Conservation (phyloP, 768 basidiomycete genomes). For the Phlebiopsis gigantea region DNA sequence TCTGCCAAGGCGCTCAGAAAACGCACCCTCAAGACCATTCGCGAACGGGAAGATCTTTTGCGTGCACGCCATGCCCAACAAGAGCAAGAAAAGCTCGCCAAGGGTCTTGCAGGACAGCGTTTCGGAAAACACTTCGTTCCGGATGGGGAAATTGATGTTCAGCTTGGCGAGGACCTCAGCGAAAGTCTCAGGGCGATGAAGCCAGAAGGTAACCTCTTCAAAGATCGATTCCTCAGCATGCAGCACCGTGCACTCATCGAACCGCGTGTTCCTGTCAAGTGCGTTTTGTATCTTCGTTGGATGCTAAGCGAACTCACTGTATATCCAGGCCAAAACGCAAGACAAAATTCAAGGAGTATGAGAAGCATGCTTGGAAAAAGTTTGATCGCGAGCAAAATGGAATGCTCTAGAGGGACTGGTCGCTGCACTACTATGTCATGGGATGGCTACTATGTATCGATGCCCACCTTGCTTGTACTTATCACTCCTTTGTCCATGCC, state of each 20-base stretch:
- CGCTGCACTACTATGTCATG: not conserved
- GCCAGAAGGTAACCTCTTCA: slow-evolving; percentile 93
- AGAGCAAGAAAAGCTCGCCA: slow-evolving; percentile 45
- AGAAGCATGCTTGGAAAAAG: slow-evolving; percentile 76
- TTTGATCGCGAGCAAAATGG: slow-evolving; percentile 39
- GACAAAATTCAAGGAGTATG: slow-evolving; percentile 56
- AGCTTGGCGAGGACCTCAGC: slow-evolving; percentile 84
- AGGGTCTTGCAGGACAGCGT: slow-evolving; percentile 67
- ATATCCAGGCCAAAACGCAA: slow-evolving; percentile 44
- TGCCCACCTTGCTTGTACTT: not conserved
- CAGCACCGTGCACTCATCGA: slow-evolving; percentile 87
- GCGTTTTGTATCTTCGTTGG: slow-evolving; percentile 23
- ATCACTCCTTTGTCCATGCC: not conserved
- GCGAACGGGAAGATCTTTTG: slow-evolving; percentile 33
- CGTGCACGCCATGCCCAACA: slow-evolving; percentile 37
- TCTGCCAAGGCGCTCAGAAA: slow-evolving; percentile 50
- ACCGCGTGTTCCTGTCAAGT: slow-evolving; percentile 79
- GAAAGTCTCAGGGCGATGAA: slow-evolving; percentile 82
- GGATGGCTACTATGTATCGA: not conserved
- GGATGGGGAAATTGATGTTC: slow-evolving; percentile 69
- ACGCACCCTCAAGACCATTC: slow-evolving; percentile 29
- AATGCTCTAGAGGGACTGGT: not conserved
- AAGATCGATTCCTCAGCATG: slow-evolving; percentile 81
- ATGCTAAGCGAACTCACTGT: not conserved
- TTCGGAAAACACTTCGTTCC: slow-evolving; percentile 79